phyloP scores from a whole-genome alignment of 345 rosid species.

The Triadica sebifera region DNA sequence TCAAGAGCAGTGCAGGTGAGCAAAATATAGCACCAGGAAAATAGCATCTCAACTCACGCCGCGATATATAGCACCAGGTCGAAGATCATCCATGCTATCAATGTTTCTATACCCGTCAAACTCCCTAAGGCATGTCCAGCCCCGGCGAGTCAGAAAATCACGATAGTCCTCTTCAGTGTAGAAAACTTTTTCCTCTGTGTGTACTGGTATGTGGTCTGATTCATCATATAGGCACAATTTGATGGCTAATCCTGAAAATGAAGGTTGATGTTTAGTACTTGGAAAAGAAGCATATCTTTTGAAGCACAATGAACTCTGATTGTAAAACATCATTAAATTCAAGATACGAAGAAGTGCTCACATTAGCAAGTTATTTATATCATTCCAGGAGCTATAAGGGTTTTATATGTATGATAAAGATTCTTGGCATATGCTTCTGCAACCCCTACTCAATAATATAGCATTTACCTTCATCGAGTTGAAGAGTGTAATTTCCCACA shows the following conservation, averaged over 20 bases:
- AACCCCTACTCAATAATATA: too few relatives aligned
- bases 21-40: too few relatives aligned
- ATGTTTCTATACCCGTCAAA: slow-evolving; percentile 75
- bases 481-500: slow-evolving; percentile 77
- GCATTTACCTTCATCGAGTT: slow-evolving; percentile 76
- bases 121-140: slow-evolving; percentile 79
- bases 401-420: too few relatives aligned
- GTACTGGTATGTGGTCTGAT: slow-evolving; percentile 76
- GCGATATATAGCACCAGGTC: slow-evolving; percentile 70
- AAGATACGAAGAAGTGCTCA: too few relatives aligned
- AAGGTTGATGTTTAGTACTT: too few relatives aligned
- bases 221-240: slow-evolving; percentile 82
- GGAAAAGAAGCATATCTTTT: too few relatives aligned
- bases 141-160: slow-evolving; percentile 61
- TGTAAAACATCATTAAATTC: too few relatives aligned
- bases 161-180: slow-evolving; percentile 91
- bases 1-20: slow-evolving; percentile 9
- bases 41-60: slow-evolving; percentile 55
- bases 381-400: too few relatives aligned
- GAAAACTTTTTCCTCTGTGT: slow-evolving; percentile 79
- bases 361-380: too few relatives aligned
- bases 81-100: slow-evolving; percentile 89
- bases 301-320: not conserved
- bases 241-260: slow-evolving; percentile 61
- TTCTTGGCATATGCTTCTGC: too few relatives aligned